A percentile compares a stretch with the other conserved stretches of the same genome.
Evolutionary conservation across 108 stramenopile genomes (phyloP).

Genomic region (Pseudonitzschia multiseries): DNA sequence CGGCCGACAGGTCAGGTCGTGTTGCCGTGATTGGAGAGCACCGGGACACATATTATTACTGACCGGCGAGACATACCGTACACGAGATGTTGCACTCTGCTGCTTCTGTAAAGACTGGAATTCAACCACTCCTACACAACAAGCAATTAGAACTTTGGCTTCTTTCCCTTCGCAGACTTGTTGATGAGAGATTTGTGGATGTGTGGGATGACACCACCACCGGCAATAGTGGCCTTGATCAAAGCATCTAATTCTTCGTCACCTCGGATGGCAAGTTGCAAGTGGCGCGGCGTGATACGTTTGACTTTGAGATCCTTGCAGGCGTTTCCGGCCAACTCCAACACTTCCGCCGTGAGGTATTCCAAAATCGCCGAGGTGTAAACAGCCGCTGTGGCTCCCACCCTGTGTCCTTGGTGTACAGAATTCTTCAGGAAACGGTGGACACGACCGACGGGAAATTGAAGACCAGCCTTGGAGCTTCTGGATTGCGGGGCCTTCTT

Average conservation of each 20-base stretch:
- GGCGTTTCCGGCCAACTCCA: conserved; percentile 99
- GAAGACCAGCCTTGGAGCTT: conserved; percentile 96
- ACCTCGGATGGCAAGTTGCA: conserved; percentile 99
- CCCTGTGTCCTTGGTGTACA: conserved; percentile 93
- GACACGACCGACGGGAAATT: conserved; percentile 99
- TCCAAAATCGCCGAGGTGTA: conserved; percentile 99
- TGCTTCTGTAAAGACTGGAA: not conserved
- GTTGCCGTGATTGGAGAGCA: not conserved
- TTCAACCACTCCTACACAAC: not conserved
- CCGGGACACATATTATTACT: not conserved
- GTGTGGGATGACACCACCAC: conserved; percentile 99
- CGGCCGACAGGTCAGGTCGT: not conserved
- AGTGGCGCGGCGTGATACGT: conserved; percentile 99
- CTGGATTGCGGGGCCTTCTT: conserved; percentile 99
- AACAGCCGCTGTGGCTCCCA: conserved; percentile 98
- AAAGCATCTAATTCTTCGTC: conserved; percentile 98
- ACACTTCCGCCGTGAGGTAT: conserved; percentile 99
- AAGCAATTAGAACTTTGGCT: conserved; percentile 52
- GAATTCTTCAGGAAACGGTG: conserved; percentile 98
- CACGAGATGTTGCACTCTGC: not conserved
- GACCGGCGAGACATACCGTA: not conserved
- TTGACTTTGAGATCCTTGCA: conserved; percentile 99
- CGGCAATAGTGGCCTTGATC: conserved; percentile 99
- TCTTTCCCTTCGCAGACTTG: conserved; percentile 91
- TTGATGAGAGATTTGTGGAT: conserved; percentile 99